Conservation (phyloP, 768 basidiomycete genomes). For the Boletus subparvulus region DNA sequence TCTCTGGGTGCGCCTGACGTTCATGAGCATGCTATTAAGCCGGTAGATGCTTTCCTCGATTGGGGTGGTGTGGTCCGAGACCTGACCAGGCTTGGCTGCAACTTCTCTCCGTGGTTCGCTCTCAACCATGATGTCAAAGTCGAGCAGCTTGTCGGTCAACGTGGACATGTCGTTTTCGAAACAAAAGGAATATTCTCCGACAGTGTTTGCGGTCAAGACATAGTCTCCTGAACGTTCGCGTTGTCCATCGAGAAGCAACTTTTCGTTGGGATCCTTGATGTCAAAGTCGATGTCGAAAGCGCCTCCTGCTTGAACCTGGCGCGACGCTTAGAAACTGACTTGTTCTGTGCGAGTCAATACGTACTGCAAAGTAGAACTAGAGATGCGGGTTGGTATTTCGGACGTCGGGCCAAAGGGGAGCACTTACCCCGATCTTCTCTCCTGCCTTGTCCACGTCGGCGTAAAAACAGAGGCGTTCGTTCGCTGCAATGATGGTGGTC, state of each 20-base stretch:
- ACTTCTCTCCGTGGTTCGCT: slow-evolving; percentile 90
- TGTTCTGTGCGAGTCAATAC: slow-evolving; percentile 26
- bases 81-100: slow-evolving; percentile 83
- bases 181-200: slow-evolving; percentile 93
- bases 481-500: slow-evolving; percentile 75
- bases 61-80: slow-evolving; percentile 88
- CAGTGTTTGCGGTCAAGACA: slow-evolving; percentile 89
- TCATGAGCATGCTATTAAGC: slow-evolving; percentile 81
- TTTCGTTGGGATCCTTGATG: slow-evolving; percentile 88
- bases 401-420: not conserved
- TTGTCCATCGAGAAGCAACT: slow-evolving; percentile 80
- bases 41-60: slow-evolving; percentile 96
- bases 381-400: slow-evolving; percentile 11
- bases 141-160: slow-evolving; percentile 90
- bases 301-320: slow-evolving; percentile 92
- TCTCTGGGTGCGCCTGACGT: slow-evolving; percentile 91
- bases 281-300: slow-evolving; percentile 96
- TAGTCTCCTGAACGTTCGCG: slow-evolving; percentile 96
- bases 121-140: slow-evolving; percentile 98
- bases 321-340: not conserved
- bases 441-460: slow-evolving; percentile 95
- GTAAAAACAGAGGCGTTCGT: slow-evolving; percentile 89
- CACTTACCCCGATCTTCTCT: slow-evolving; percentile 83
- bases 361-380: slow-evolving; percentile 95
- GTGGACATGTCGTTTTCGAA: slow-evolving; percentile 98